Evolutionary conservation across 306 rosid genomes (phyloP), one percentile per base, ranked within the genome.

Genomic region (Glycine tomentella): DNA sequence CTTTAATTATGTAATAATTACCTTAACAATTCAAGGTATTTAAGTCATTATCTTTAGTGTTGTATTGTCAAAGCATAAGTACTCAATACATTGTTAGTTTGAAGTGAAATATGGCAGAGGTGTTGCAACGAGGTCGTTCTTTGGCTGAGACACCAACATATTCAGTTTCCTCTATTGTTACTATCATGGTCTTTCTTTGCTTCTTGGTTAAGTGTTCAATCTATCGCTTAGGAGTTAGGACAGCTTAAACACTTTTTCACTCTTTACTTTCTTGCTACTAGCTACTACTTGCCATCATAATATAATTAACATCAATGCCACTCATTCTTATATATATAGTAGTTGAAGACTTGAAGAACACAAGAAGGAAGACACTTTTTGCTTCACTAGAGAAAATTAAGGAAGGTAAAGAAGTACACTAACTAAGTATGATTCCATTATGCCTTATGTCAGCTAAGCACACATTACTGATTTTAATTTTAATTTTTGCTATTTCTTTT

Each of bases 111-210:
- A 82, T 79, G 93, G 89, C 61, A 68, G 86, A 61, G 45, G 84
- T 78, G 76, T 31, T 90, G 48, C 87, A 85, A 55, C 66, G 56
- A 69, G 90, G 86, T 71, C 87, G 94, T 82, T 95, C 98, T 55
- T 86, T 95, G 83, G 92, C 97, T 61, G 98, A 91, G 87, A 95
- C 99, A 13, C 99, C 98, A n/a, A 93, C 97, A 6, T 95, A 91
- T 75, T 90, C 97, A 20, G 99, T 95, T 86, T 97, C 99, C 40
- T 91, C 99, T 2, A 93, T 93, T 51, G 85, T 95, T 42, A 89
- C 94, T 9, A 93, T 95, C 81, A 93, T 95, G 99, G 98, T 95
- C 46, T 90, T 93, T 56, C 87, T 89, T 6, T 91, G 98, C 89
- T 81, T 93, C 62, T 63, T 95, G 82, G 94, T 95, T 16, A 90